These are phyloP conservation scores for Cladosporium oxysporum DNA, from an alignment of 2,329 filamentous ascomycete species.

Conservation along the genomic window DNA sequence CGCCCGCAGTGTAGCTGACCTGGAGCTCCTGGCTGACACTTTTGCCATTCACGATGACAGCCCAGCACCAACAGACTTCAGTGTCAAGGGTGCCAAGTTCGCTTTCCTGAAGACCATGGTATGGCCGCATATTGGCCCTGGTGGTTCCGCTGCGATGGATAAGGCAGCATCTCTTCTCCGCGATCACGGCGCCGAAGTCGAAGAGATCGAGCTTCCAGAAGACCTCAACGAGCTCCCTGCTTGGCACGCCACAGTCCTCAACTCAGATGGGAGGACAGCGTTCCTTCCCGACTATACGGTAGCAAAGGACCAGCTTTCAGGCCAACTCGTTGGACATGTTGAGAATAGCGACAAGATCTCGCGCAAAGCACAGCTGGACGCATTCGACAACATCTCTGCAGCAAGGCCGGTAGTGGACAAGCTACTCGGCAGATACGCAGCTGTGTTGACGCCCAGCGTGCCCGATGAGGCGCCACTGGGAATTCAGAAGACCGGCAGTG, in stretches of 20 bases:
- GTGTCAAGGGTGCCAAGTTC: slow-evolving; percentile 53
- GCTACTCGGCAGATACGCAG: slow-evolving; percentile 54
- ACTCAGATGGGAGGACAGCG: slow-evolving; percentile 54
- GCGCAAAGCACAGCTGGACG: slow-evolving; percentile 52
- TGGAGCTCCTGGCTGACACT: slow-evolving; percentile 57
- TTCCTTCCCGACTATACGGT: slow-evolving; percentile 58
- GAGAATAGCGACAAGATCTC: slow-evolving; percentile 49
- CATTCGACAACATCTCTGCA: slow-evolving; percentile 57
- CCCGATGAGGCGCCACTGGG: slow-evolving; percentile 62
- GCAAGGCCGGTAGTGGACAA: slow-evolving; percentile 58
- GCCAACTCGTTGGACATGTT: slow-evolving; percentile 52
- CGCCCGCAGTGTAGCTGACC: slow-evolving; percentile 58
- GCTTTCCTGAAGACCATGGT: slow-evolving; percentile 57
- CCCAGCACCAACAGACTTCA: slow-evolving; percentile 22
- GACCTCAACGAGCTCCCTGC: slow-evolving; percentile 52
- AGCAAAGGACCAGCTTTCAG: slow-evolving; percentile 51
- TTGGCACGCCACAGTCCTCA: slow-evolving; percentile 57
- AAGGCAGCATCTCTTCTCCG: slow-evolving; percentile 39
- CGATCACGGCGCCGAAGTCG: slow-evolving; percentile 55
- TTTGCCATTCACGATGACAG: slow-evolving; percentile 59
- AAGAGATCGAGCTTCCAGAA: slow-evolving; percentile 56
- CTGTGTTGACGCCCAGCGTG: slow-evolving; percentile 60
- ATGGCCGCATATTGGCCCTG: slow-evolving; percentile 48
- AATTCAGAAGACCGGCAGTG: slow-evolving; percentile 55
- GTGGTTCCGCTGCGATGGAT: slow-evolving; percentile 39